These are phyloP conservation scores for Capsicum pubescens DNA, from an alignment of 257 asterid genomes.

Conservation along the genomic window DNA sequence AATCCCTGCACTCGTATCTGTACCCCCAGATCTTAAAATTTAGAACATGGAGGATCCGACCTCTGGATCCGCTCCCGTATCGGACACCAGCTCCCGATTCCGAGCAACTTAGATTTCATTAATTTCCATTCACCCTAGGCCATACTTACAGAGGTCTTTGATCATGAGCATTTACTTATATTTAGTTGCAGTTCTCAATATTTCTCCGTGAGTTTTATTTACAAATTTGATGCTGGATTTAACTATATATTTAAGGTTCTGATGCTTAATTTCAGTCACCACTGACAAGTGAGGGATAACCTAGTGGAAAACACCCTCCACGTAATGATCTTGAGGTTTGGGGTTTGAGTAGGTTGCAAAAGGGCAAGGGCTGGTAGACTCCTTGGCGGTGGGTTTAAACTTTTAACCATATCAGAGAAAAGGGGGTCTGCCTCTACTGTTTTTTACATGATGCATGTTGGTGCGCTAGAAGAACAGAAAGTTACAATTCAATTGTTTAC, in stretches of 20 bases:
- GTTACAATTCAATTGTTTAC: not conserved
- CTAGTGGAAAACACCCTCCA: not conserved
- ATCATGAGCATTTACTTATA: slow-evolving; percentile 11
- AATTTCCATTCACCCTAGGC: not conserved
- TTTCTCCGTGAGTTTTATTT: not conserved
- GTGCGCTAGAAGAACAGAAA: not conserved
- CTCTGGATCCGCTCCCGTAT: not conserved
- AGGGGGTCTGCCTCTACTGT: not conserved
- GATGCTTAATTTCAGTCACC: slow-evolving; percentile 2
- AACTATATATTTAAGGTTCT: slow-evolving; percentile 6
- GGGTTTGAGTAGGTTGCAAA: slow-evolving; percentile 11
- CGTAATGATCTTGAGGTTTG: slow-evolving; percentile 10
- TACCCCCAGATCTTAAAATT: not conserved
- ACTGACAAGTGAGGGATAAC: slow-evolving; percentile 18
- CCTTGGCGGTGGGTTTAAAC: not conserved
- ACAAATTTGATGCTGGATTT: not conserved
- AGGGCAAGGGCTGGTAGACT: not conserved
- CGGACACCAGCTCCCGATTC: not conserved
- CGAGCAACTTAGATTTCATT: not conserved
- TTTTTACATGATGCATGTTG: slow-evolving; percentile 6
- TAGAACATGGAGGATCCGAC: not conserved
- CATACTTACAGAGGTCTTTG: not conserved
- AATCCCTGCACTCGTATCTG: not conserved
- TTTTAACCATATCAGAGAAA: slow-evolving; percentile 16
- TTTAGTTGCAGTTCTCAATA: not conserved